Evolutionary conservation across 169 alveolate species (phyloP), one percentile per base, ranked within the genome.

Genomic region (Plasmodium sp.): DNA sequence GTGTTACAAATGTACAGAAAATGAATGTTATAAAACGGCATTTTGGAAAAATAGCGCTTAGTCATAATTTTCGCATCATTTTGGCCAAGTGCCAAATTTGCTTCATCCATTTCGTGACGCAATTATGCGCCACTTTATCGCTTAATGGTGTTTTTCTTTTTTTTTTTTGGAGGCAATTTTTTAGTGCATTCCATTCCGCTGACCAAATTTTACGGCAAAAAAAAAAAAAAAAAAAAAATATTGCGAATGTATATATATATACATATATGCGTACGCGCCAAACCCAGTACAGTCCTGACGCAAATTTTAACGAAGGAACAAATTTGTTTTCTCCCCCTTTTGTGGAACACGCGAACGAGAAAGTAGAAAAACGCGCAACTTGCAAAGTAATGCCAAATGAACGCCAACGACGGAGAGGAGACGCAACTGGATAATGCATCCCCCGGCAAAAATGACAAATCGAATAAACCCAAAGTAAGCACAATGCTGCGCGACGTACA

Each of bases 341-440:
- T 22, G 77, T 27, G 14, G 77, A 67, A 18, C 39, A 18, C 77
- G 12, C 10, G 77, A 22, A 67, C 39, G 77, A 67, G 31, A 27
- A 67, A 67, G 77, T 67, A 67, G 77, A 67, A 67, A n/a, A 67
- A 67, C 33, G 41, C 39, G 36, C 77, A 67, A 67, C 9, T 67
- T 67, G 43, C 75, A 62, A 62, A 62, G 75, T 67, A 67, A 22
- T 67, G 39, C 16, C 77, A 67, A 67, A 67, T 67, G 77, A 67
- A 67, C 77, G 77, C 77, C 77, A 67, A 67, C 43, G 77, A 67
- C 14, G 77, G 39, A 67, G 77, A 67, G 34, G 77, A 67, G 14
- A 67, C 39, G 39, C 34, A 67, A 67, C 77, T n/a, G 77, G 77
- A 67, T 67, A 67, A 67, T 27, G n/a, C 77, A 67, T 67, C 77